Evolutionary conservation across 345 rosid species (phyloP), one percentile per base, ranked within the genome.

Genomic region (Populus ilicifolia): DNA sequence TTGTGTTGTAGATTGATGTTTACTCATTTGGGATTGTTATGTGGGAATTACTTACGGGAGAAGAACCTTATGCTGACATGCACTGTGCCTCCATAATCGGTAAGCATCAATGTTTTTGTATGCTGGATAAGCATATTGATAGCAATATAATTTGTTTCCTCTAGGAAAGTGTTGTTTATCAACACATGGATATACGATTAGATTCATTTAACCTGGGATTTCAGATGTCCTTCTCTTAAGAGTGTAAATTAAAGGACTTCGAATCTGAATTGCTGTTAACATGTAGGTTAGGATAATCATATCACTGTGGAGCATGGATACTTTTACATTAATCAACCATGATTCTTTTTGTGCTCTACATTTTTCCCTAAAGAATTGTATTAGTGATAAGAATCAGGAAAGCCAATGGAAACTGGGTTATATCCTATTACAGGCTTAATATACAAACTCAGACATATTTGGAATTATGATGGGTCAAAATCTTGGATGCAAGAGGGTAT

Each of bases 21-120:
- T 96, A 96, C 86, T 96, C 99, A 39, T 96, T 96, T 82, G 98
- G 95, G 74, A 88, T 96, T 72, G 99, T 92, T 62, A 93, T 96
- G 99, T 96, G 98, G 98, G 99, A 96, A 86, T 68, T 96, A 82
- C 97, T 96, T 13, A 93, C 97, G 1, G 98, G 97, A 23, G 94
- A 96, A 75, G 99, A 96, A 85, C 98, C 98, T 71, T 96, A 96
- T 83, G 85, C 96, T 67, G 93, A 90, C 75, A 86, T 91, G 95
- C 99, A 93, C 72, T 91, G 97, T 82, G 98, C 98, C 72, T 90
- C 97, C 70, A 96, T 96, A 84, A 96, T 96, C 43, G 99, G 99
- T 93, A 85, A 87, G 87, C 52, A 56, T 23, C 18, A 48, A 62
- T 43, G 64, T 59, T 59, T 56, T 12, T 23, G 65, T 73, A 29